Base-by-base conservation (phyloP, 2,329 filamentous ascomycete genomes). In the Scytalidium lignicola region DNA sequence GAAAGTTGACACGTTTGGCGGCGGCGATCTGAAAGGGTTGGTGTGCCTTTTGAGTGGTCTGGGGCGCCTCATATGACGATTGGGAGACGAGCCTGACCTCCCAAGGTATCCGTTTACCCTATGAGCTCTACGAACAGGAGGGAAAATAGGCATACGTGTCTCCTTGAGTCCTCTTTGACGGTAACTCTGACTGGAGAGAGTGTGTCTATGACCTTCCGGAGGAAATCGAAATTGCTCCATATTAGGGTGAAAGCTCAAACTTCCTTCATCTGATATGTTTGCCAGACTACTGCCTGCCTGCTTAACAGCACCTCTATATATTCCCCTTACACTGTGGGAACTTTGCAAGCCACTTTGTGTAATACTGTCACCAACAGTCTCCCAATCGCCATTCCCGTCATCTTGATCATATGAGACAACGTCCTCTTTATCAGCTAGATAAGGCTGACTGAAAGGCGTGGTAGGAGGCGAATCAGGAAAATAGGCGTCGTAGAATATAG, bases 221-320 rank as follows among this genome's bases (percentile, higher is more conserved):
- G 56, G 44, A 40, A 63, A 59, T 29, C 60, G 51, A 37, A 60
- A 62, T 4, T 55, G 49, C 17, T 53, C 52, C 7, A 57, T 46
- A 12, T 55, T 55, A 12, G 48, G 49, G 15, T 47, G 39, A 26
- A 49, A 43, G 22, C 51, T 55, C 1, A 32, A 23, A 44, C 51
- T 48, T 18, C 54, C 57, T 15, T 51, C 49, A 20, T 60, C 56
- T 8, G 62, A 64, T 28, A 51, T 52, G 49, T 62, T 55, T 17
- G 62, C 62, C 46, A 65, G 57, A 41, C 61, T 65, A 43, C 60
- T 63, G 17, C 58, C 58, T 28, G 61, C 54, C 44, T 51, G 51
- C 7, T 53, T 39, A 21, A 58, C 51, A 21, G 45, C 46, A 8
- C 53, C 53, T 19, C 52, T 54, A 44, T 57, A 41, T 28, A 53